These are phyloP conservation scores for Venturia asperata DNA, from an alignment of 2,329 filamentous ascomycete species.

Conservation along the genomic window DNA sequence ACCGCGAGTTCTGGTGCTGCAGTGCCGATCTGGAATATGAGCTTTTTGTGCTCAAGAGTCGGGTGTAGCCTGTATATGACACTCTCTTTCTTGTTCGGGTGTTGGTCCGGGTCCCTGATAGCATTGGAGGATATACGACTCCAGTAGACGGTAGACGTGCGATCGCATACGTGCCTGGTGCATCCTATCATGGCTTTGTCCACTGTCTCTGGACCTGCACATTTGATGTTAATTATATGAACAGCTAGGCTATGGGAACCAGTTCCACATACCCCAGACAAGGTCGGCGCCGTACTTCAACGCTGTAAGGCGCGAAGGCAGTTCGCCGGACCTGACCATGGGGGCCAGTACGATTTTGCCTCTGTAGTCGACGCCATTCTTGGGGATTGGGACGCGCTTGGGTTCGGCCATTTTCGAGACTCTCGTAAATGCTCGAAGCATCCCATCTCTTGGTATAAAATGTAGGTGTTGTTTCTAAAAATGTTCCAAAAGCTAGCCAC, in stretches of 20 bases:
- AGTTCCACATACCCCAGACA: constrained; percentile 67
- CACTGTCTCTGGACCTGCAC: constrained; percentile 78
- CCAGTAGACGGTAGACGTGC: constrained; percentile 78
- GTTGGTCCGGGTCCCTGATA: constrained; percentile 50
- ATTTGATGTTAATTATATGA: constrained; percentile 20
- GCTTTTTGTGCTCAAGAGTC: constrained; percentile 60
- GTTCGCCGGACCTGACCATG: constrained; percentile 96
- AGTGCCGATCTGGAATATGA: constrained; percentile 92
- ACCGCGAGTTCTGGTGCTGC: constrained; percentile 77
- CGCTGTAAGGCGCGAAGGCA: constrained; percentile 80
- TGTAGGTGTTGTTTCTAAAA: neutral
- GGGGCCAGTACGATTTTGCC: constrained; percentile 91
- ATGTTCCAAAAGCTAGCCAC: neutral
- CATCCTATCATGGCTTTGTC: constrained; percentile 88
- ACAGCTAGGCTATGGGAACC: neutral
- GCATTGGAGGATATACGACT: constrained; percentile 67
- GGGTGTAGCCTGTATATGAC: constrained; percentile 83
- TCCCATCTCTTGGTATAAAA: constrained; percentile 27
- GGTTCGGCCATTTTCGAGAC: constrained; percentile 23
- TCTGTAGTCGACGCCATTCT: constrained; percentile 84
- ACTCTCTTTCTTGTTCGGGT: constrained; percentile 49
- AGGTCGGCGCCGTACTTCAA: constrained; percentile 94
- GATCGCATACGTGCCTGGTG: constrained; percentile 65
- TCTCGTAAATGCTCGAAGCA: constrained; percentile 32
- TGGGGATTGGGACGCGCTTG: constrained; percentile 72